Percentiles rank a stretch among this genome's conserved stretches.
Conservation (phyloP, 371 early-diverging fungal species). For the Basidiobolus heterosporus region DNA sequence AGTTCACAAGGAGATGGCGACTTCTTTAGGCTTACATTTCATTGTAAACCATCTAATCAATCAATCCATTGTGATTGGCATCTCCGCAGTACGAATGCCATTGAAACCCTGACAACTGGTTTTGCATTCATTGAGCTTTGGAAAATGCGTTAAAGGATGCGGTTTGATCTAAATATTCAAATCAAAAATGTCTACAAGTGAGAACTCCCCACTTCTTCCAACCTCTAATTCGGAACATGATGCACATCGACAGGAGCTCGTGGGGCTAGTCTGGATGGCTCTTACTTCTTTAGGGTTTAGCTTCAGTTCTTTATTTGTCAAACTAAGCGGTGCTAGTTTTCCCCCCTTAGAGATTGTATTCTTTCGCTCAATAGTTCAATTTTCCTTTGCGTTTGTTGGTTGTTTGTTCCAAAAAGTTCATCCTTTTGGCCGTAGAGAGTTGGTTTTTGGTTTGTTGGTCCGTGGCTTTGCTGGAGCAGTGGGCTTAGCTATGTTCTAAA, state of each 20-base stretch:
- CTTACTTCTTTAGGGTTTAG: conserved; percentile 56
- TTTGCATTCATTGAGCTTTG: no score
- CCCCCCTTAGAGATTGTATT: conserved; percentile 53
- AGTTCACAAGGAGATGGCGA: no score
- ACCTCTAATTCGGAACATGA: no score
- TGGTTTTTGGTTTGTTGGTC: conserved; percentile 33
- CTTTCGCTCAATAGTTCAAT: conserved; percentile 47
- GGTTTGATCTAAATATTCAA: no score
- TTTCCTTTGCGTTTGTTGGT: conserved; percentile 24
- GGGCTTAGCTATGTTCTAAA: conserved; percentile 56
- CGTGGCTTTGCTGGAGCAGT: conserved; percentile 45
- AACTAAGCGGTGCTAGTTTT: conserved; percentile 28
- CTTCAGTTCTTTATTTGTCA: conserved; percentile 51
- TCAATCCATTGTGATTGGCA: no score
- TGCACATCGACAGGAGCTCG: conserved; percentile 12
- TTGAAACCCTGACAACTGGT: no score
- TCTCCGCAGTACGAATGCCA: no score
- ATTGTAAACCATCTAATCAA: no score
- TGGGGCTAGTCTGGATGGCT: conserved; percentile 31
- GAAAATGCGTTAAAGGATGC: no score
- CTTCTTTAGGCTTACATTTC: no score
- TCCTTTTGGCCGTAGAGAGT: conserved; percentile 32
- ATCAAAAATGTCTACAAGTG: no score
- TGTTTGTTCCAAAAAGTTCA: conserved; percentile 26
- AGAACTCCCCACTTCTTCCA: no score